Conservation (phyloP, 2,329 filamentous ascomycete genomes). For the Seiridium unicorne region DNA sequence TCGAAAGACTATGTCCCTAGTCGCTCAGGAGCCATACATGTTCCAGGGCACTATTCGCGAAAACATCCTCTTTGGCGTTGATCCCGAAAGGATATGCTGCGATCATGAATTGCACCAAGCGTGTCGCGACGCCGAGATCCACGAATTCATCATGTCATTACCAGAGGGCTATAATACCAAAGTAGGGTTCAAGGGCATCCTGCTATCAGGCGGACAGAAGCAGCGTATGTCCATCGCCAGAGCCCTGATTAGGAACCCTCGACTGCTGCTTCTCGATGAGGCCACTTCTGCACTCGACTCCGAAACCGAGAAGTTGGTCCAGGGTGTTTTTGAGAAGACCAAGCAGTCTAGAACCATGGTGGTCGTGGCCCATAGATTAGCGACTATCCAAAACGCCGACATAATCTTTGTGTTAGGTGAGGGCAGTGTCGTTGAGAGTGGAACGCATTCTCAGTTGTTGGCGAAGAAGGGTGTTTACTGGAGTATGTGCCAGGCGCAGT, state of each 20-base stretch:
- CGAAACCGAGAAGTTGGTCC: slow-evolving; percentile 51
- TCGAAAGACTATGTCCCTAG: slow-evolving; percentile 64
- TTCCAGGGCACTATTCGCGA: slow-evolving; percentile 63
- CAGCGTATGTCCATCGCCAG: slow-evolving; percentile 72
- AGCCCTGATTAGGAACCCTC: slow-evolving; percentile 63
- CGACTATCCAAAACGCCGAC: slow-evolving; percentile 76
- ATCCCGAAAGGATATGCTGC: slow-evolving; percentile 44
- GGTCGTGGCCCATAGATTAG: slow-evolving; percentile 73
- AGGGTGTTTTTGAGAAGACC: slow-evolving; percentile 66
- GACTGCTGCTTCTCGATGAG: slow-evolving; percentile 68
- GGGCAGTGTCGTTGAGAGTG: slow-evolving; percentile 54
- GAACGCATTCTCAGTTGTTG: slow-evolving; percentile 48
- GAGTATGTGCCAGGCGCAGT: slow-evolving; percentile 43
- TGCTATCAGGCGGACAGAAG: slow-evolving; percentile 67
- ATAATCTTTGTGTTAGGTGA: slow-evolving; percentile 75
- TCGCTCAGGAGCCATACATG: slow-evolving; percentile 71
- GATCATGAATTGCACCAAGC: slow-evolving; percentile 50
- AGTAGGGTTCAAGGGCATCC: slow-evolving; percentile 66
- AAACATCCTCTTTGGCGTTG: slow-evolving; percentile 66
- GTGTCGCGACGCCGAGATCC: slow-evolving; percentile 62
- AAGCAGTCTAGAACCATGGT: slow-evolving; percentile 64
- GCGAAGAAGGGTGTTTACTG: slow-evolving; percentile 52
- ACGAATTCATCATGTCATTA: slow-evolving; percentile 68
- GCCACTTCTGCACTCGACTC: slow-evolving; percentile 69
- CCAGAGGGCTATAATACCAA: slow-evolving; percentile 67